Evolutionary conservation across 768 basidiomycete genomes (phyloP), one percentile per base, ranked within the genome.

Genomic region (Boletus coccyginus): DNA sequence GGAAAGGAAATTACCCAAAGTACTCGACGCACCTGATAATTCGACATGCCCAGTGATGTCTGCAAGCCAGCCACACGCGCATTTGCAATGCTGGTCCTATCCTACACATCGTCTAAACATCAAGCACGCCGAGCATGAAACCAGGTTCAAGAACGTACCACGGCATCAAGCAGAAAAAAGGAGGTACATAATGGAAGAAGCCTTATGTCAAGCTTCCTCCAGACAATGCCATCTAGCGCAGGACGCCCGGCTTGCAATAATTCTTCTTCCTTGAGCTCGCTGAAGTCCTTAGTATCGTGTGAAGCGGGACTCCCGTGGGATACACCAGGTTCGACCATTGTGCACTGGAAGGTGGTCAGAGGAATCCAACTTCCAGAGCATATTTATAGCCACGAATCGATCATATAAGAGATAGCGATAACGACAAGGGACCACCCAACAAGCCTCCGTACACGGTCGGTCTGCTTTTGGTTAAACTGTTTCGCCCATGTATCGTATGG

Each of bases 51-150:
- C 46, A 87, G 65, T 46, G 82, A 77, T 19, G 67, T 77, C 62
- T 85, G 81, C 56, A 87, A 66, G 7, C 85, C 85, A 12, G 82
- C 86, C 2, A 86, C 75, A 16, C 79, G 76, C 24, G 85, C 85
- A 61, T 87, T 87, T 16, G 75, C 80, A 35, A 86, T 75, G 60
- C 84, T 85, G 17, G 63, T 67, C 43, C 55, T 58, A 35, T 81
- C 53, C 82, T 72, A 36, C 11, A 42, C 32, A 51, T 40, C 6
- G 21, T 45, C 1, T 7, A 17, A 10, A 35, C 43, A 19, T 46
- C 36, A 21, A 31, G 46, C 1, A 39, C 8, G 16, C 7, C 6
- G 11, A 24, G 39, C 10, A 36, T 21, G 31, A 38, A 39, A 27
- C 24, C 27, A 14, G 14, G 27, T 19, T 12, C 6, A 12, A 41